These are phyloP conservation scores for Hypsizygus ulmarius DNA, from an alignment of 1,284 basidiomycete species.

Conservation along the genomic window DNA sequence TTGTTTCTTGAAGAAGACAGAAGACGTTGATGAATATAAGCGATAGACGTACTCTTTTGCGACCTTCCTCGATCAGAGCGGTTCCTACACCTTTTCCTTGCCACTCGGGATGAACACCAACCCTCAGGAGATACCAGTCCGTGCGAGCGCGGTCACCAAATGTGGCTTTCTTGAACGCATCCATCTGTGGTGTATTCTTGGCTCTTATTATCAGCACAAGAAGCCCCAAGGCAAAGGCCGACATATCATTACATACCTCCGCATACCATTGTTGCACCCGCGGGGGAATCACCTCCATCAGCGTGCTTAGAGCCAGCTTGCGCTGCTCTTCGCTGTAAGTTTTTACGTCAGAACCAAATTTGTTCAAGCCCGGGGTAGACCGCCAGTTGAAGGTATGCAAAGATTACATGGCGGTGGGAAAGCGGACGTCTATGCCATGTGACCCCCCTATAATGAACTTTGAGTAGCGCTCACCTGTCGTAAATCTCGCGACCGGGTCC, in stretches of 20 bases:
- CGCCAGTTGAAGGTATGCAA: no score
- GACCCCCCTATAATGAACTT: neutral
- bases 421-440: no score
- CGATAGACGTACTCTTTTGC: slow-evolving; percentile 3
- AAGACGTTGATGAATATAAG: neutral
- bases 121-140: slow-evolving; percentile 10
- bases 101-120: slow-evolving; percentile 7
- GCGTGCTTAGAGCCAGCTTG: neutral
- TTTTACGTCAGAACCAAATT: neutral
- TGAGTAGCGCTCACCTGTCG: slow-evolving; percentile 1
- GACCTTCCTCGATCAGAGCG: slow-evolving; percentile 9
- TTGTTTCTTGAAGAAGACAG: neutral
- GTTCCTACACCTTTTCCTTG: slow-evolving; percentile 8
- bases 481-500: slow-evolving; percentile 8
- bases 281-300: slow-evolving; percentile 1
- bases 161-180: neutral
- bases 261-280: slow-evolving; percentile 1
- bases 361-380: neutral
- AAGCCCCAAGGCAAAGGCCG: neutral
- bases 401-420: no score
- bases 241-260: neutral
- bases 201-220: neutral
- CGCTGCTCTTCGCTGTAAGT: slow-evolving; percentile 12
- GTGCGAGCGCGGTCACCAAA: neutral
- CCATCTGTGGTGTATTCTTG: neutral